These are phyloP conservation scores for Immersiporthe knoxdaviesiana DNA, from an alignment of 2,329 filamentous ascomycete species.

Conservation along the genomic window DNA sequence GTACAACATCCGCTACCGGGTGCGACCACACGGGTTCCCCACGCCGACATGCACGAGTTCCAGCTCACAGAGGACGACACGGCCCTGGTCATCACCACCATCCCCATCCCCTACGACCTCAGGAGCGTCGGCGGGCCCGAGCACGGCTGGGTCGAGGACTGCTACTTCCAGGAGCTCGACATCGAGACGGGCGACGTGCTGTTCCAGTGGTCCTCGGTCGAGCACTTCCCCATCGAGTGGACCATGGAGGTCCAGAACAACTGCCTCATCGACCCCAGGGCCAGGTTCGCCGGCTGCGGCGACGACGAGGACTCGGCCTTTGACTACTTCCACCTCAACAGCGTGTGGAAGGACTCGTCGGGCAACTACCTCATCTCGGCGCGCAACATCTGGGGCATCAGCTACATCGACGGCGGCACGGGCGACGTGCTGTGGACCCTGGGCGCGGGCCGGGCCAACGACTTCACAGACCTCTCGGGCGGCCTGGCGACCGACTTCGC, in stretches of 20 bases:
- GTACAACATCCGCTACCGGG: slow-evolving; percentile 23
- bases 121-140: slow-evolving; percentile 38
- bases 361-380: slow-evolving; percentile 45
- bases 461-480: slow-evolving; percentile 41
- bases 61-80: slow-evolving; percentile 46
- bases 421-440: slow-evolving; percentile 44
- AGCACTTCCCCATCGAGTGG: slow-evolving; percentile 19
- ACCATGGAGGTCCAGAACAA: slow-evolving; percentile 29
- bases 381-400: slow-evolving; percentile 38
- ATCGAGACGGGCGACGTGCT: slow-evolving; percentile 41
- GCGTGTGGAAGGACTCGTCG: slow-evolving; percentile 38
- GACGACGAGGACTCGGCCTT: slow-evolving; percentile 32
- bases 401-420: slow-evolving; percentile 30
- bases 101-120: slow-evolving; percentile 39
- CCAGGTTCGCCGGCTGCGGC: slow-evolving; percentile 27
- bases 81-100: slow-evolving; percentile 47
- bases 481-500: slow-evolving; percentile 41
- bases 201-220: slow-evolving; percentile 40
- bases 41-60: slow-evolving; percentile 48
- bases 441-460: slow-evolving; percentile 39
- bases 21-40: slow-evolving; percentile 35
- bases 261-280: slow-evolving; percentile 21
- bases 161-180: slow-evolving; percentile 46
- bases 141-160: slow-evolving; percentile 40
- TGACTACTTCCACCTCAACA: slow-evolving; percentile 46